Percentiles rank a stretch among this genome's conserved stretches.
These are phyloP conservation scores for Cylindrodendrum hubeiense DNA, from an alignment of 2,329 filamentous ascomycete genomes.

Conservation along the genomic window DNA sequence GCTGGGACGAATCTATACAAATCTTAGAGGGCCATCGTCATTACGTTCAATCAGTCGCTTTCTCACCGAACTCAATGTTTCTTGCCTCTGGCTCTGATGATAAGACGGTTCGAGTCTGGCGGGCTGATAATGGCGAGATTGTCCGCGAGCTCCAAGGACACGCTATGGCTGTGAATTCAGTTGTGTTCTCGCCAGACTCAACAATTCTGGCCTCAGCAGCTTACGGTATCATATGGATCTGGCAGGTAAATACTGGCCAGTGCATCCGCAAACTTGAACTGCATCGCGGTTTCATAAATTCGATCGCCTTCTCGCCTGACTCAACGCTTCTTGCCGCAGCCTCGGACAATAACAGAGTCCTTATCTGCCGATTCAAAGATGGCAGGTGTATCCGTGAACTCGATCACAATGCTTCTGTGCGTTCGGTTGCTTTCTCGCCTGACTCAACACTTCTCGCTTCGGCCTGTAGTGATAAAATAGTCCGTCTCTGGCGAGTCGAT, in stretches of 20 bases:
- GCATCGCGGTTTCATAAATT: background rate
- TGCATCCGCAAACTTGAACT: no score
- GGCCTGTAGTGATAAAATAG: background rate
- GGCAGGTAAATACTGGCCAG: no score
- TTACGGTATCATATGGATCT: no score
- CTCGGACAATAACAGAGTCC: background rate
- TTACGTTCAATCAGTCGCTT: background rate
- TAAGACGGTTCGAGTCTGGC: background rate
- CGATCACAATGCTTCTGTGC: no score
- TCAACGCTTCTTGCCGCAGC: background rate
- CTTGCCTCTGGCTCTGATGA: background rate
- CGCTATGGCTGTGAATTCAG: no score
- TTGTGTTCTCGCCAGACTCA: no score
- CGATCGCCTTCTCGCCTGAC: background rate
- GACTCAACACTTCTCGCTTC: background rate
- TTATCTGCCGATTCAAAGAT: background rate
- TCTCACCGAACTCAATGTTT: background rate
- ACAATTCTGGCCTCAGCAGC: no score
- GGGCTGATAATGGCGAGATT: background rate
- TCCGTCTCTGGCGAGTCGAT: background rate
- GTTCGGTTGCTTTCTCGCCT: background rate
- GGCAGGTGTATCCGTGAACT: background rate
- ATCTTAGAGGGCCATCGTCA: background rate
- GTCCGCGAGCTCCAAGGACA: no score
- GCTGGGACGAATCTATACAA: slow-evolving; percentile 2